phyloP scores from a whole-genome alignment of 116 monocot species.

The Cymodocea nodosa region DNA sequence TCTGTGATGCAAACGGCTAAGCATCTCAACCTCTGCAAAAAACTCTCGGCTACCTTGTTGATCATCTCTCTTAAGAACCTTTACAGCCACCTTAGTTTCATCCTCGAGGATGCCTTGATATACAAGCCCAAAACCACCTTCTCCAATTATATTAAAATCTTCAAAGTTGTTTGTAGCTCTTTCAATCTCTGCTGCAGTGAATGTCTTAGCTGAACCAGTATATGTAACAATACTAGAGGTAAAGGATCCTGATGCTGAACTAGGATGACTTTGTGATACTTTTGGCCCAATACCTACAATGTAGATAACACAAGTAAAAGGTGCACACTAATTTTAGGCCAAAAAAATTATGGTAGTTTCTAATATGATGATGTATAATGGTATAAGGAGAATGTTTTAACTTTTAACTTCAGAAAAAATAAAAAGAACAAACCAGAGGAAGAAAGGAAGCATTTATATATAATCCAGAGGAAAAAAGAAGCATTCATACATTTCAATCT shows the following conservation, averaged over 20 bases:
- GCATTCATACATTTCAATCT: too few relatives aligned
- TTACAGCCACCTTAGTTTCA: constrained; percentile 64
- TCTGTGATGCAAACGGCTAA: constrained; percentile 83
- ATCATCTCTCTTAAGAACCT: constrained; percentile 86
- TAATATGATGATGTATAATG: too few relatives aligned
- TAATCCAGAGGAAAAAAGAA: too few relatives aligned
- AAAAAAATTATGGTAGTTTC: too few relatives aligned
- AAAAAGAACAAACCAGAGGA: too few relatives aligned
- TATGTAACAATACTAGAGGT: constrained; percentile 63
- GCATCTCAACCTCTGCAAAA: constrained; percentile 92
- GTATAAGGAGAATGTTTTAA: too few relatives aligned
- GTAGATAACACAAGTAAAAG: too few relatives aligned
- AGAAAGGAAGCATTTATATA: too few relatives aligned
- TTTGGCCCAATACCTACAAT: constrained; percentile 30
- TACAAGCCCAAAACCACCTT: constrained; percentile 98
- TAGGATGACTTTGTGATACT: constrained; percentile 37
- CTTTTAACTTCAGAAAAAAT: too few relatives aligned
- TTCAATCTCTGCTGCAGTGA: constrained; percentile 56
- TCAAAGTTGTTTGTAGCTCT: constrained; percentile 63
- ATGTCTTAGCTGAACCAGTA: constrained; percentile 56
- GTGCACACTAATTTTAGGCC: too few relatives aligned
- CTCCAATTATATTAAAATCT: constrained; percentile 63
- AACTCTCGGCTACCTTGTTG: constrained; percentile 74
- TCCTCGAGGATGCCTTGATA: constrained; percentile 71
- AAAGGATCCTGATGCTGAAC: constrained; percentile 59